Base-by-base conservation (phyloP, 768 basidiomycete species). In the Pilatotrama ljubarskyi region DNA sequence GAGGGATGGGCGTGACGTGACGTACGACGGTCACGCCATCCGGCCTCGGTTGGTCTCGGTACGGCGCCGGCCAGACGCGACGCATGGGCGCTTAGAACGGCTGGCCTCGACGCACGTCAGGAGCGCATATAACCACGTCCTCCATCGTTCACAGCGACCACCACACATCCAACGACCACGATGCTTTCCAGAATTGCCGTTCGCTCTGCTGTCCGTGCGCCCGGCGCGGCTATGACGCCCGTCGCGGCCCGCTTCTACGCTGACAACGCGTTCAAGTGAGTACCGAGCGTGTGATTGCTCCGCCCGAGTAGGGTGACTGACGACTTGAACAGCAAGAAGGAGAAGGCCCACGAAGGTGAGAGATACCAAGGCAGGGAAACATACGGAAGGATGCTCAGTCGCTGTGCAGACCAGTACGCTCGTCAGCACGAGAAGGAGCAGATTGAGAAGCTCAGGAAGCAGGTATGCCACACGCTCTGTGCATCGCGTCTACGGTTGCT, bases 291-390 rank as follows among this genome's bases (percentile, higher is more conserved):
- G n/a, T 41, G 57, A 24, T 51, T 29, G 46, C 29, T 54, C 37
- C 44, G 22, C 36, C 46, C 36, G 25, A 22, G 29, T n/a, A 22
- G 36, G 37, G 43, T 48, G 15, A 53, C 66, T 74, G 62, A 70
- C 52, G 14, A n/a, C 15, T 20, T 60, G 41, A 71, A 37, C 71
- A 91, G 89, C 67, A 84, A 84, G 73, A 90, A 83, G 73, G 89
- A 90, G 72, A 85, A 81, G 69, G 89, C 88, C 18, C 82, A 88
- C 51, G 89, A 91, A 75, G 79, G 82, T 78, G 59, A 35, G 66
- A 22, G 58, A 58, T 11, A 14, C n/a, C 15, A 8, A 20, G 11
- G 8, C 22, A n/a, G 24, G 15, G 52, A 32, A 20, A 11, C 5
- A n/a, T 15, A 5, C 5, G 7, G 7, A 0, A 46, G 52, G 35